Base-by-base conservation (phyloP, 2,329 filamentous ascomycete species). In the Sporothrix pallida region DNA sequence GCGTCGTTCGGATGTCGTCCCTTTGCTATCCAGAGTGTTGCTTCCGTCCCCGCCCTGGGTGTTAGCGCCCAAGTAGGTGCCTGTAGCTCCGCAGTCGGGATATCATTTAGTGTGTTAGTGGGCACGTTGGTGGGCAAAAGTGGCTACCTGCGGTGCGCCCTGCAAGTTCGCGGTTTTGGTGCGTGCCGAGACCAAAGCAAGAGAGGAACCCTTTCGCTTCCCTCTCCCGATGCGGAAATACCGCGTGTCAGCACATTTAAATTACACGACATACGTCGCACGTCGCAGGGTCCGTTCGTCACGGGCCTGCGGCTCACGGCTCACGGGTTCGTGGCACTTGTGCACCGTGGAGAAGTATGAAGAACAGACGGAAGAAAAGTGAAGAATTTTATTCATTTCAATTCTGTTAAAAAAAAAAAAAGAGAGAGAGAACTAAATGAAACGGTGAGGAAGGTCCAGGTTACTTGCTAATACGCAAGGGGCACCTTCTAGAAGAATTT, bases 191-290 rank as follows among this genome's bases (percentile, higher is more conserved):
- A 67, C 62, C 10, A 48, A n/a, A 10, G 4, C 17, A 23, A 7
- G 31, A 37, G 31, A 37, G 31, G 31, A 37, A 7, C 31, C 31
- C 42, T 42, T 42, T 37, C 15, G 44, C 42, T 67, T 17, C 65
- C 65, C 46, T 31, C 46, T 69, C 46, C 67, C 67, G 67, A 70
- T 56, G 48, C 48, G 50, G 67, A 70, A 70, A 70, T 26, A 70
- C 48, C 15, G 67, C 50, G 8, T 44, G 31, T 70, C 67, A 70
- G 67, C 67, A 56, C 31, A 23, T 54, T 54, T 70, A 12, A 17
- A 70, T 44, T 44, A 56, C 67, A 56, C 67, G 31, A 17, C 48
- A 70, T 56, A 58, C 23, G 31, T 15, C 26, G 65, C 46, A 31
- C 15, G 46, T 13, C 23, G 46, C 65, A 67, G 62, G 20, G n/a